Evolutionary conservation across 2,329 filamentous ascomycete genomes (phyloP).

Genomic region (Sarocladium brachiariae): DNA sequence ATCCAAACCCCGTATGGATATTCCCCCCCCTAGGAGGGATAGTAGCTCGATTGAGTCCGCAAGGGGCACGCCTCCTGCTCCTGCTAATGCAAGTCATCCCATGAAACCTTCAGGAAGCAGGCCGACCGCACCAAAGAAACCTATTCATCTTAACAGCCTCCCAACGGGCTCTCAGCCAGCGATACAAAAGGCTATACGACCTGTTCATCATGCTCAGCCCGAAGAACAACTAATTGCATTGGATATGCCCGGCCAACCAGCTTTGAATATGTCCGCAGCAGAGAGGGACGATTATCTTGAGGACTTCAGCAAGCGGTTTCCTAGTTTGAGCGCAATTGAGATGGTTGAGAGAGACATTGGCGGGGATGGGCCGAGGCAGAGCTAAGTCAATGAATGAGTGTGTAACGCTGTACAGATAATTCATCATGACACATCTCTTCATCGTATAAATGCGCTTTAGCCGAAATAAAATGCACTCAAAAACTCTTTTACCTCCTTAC

Average conservation of each 20-base stretch:
- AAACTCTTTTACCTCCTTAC: neutral
- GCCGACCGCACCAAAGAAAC: slow-evolving; percentile 55
- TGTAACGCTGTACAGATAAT: neutral
- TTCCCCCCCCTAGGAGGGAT: slow-evolving; percentile 9
- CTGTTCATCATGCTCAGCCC: slow-evolving; percentile 17
- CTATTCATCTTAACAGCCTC: slow-evolving; percentile 51
- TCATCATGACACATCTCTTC: neutral
- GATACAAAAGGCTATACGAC: slow-evolving; percentile 32
- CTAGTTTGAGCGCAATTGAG: slow-evolving; percentile 77
- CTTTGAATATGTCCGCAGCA: slow-evolving; percentile 47
- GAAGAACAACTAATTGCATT: slow-evolving; percentile 36
- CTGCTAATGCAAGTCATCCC: slow-evolving; percentile 17
- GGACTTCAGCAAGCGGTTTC: slow-evolving; percentile 79
- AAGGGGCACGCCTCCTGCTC: slow-evolving; percentile 13
- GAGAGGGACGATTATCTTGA: slow-evolving; percentile 60
- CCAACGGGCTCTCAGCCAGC: slow-evolving; percentile 38
- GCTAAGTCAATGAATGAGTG: neutral
- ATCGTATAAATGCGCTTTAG: neutral
- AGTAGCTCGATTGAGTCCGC: neutral
- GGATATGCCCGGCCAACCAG: slow-evolving; percentile 40
- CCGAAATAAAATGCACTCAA: neutral
- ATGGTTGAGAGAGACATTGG: slow-evolving; percentile 38
- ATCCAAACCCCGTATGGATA: slow-evolving; percentile 22
- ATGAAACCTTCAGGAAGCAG: slow-evolving; percentile 25
- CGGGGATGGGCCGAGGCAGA: neutral